Conservation (phyloP, 139 green algal species). For the Marvania coccoides region DNA sequence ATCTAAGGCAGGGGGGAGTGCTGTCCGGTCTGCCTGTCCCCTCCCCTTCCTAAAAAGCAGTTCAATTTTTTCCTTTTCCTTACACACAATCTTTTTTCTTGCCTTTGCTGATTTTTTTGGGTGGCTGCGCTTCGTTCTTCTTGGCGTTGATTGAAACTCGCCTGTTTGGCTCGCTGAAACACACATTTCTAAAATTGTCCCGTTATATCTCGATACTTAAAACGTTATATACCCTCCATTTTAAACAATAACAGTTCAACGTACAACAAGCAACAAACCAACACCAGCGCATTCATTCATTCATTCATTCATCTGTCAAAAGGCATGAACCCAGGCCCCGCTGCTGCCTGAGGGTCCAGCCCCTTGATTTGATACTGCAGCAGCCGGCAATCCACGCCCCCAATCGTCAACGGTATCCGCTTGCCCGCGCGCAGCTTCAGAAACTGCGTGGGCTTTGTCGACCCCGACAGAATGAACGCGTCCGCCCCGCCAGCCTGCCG, state of each 20-base stretch:
- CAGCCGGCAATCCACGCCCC: slow-evolving; percentile 58
- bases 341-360: neutral
- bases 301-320: neutral
- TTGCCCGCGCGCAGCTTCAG: slow-evolving; percentile 50
- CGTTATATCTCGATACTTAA: too few species aligned
- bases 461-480: slow-evolving; percentile 60
- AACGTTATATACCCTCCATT: neutral
- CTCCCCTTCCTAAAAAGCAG: neutral
- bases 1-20: too few species aligned
- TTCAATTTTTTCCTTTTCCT: neutral
- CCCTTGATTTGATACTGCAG: slow-evolving; percentile 47
- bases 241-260: too few species aligned
- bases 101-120: too few species aligned
- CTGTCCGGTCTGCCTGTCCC: neutral
- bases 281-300: neutral
- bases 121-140: too few species aligned
- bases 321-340: neutral
- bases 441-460: slow-evolving; percentile 25
- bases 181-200: too few species aligned
- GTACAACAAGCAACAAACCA: neutral
- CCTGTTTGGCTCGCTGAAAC: too few species aligned
- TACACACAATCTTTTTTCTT: neutral
- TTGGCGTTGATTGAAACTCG: too few species aligned
- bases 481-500: slow-evolving; percentile 11
- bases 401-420: slow-evolving; percentile 46